Evolutionary conservation across 2,329 filamentous ascomycete genomes (phyloP).

Genomic region (Talaromyces piceae): DNA sequence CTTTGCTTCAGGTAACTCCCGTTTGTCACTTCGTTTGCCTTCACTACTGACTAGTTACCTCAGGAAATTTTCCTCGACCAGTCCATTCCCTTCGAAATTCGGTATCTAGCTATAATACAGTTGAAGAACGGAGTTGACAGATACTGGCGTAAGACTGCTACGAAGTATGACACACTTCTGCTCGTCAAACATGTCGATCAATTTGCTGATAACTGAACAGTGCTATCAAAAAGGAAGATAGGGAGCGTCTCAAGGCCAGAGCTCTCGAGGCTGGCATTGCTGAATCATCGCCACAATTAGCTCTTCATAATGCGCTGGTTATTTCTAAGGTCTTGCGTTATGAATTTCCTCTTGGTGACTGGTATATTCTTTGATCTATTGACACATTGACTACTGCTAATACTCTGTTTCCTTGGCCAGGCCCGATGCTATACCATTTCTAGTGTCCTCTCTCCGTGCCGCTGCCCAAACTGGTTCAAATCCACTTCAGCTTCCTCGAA

Average conservation of each 20-base stretch:
- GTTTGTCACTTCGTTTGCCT: background rate
- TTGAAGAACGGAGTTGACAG: constrained; percentile 95
- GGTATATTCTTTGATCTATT: constrained; percentile 41
- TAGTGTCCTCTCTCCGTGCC: constrained; percentile 58
- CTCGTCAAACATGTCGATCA: background rate
- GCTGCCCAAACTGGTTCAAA: constrained; percentile 47
- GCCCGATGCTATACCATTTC: constrained; percentile 42
- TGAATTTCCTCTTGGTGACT: constrained; percentile 74
- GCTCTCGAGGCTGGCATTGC: constrained; percentile 69
- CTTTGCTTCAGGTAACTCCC: constrained; percentile 55
- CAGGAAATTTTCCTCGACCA: constrained; percentile 77
- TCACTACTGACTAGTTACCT: background rate
- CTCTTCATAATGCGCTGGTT: constrained; percentile 80
- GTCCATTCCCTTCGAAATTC: constrained; percentile 65
- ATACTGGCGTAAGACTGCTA: constrained; percentile 78
- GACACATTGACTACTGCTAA: background rate
- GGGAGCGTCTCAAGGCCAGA: constrained; percentile 64
- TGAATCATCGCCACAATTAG: constrained; percentile 68
- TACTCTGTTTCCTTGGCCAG: constrained; percentile 16
- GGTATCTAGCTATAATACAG: constrained; percentile 86
- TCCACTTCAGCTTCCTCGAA: constrained; percentile 60
- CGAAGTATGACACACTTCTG: constrained; percentile 44
- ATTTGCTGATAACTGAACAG: constrained; percentile 24
- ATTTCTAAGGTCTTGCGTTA: constrained; percentile 81
- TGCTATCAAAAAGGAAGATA: constrained; percentile 62